Evolutionary conservation across 495 filamentous ascomycete genomes (phyloP).

Genomic region (Penicillium samsonianum): DNA sequence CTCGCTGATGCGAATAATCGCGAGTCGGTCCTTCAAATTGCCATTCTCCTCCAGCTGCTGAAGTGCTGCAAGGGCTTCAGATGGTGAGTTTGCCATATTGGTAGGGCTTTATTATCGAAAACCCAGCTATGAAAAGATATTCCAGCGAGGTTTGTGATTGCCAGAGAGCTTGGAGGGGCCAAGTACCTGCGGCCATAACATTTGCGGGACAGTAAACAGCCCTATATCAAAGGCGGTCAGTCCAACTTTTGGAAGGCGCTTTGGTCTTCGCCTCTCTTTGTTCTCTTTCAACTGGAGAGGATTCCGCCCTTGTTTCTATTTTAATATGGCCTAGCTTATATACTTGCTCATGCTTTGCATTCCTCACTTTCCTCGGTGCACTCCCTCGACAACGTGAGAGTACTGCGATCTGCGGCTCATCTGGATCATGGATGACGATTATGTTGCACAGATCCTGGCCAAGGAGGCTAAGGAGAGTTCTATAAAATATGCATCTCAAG

Average conservation of each 20-base stretch:
- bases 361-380: background rate
- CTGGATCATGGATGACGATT: slow-evolving; percentile 63
- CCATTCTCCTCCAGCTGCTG: slow-evolving; percentile 50
- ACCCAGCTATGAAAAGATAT: background rate
- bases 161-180: background rate
- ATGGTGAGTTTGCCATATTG: slow-evolving; percentile 30
- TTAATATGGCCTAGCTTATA: background rate
- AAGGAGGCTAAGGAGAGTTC: slow-evolving; percentile 70
- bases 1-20: slow-evolving; percentile 75
- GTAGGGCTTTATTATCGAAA: slow-evolving; percentile 14
- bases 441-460: slow-evolving; percentile 70
- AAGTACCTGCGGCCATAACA: background rate
- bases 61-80: slow-evolving; percentile 41
- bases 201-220: slow-evolving; percentile 7
- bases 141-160: background rate
- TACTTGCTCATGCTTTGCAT: background rate
- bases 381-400: background rate
- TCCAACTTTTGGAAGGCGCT: slow-evolving; percentile 16
- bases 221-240: slow-evolving; percentile 21
- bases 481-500: slow-evolving; percentile 71
- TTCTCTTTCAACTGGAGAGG: background rate
- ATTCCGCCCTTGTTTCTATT: background rate
- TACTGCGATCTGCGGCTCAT: slow-evolving; percentile 22
- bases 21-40: slow-evolving; percentile 52
- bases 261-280: slow-evolving; percentile 8